Evolutionary conservation across 345 rosid species (phyloP).

Genomic region (Erysimum cheiranthoides): DNA sequence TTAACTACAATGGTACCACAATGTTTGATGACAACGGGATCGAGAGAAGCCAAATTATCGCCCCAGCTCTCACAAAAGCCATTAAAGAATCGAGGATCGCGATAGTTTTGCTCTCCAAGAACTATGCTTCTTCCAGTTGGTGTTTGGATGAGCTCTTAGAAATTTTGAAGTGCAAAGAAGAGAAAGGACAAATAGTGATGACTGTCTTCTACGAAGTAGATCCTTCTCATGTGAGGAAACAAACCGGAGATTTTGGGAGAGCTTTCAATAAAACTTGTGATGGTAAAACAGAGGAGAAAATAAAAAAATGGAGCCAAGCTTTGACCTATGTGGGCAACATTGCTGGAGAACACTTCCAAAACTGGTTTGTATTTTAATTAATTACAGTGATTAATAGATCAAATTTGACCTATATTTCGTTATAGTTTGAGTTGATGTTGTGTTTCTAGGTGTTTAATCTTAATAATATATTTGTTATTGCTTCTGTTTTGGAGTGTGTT

Average conservation of each 20-base stretch:
- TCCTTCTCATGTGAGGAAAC: background rate
- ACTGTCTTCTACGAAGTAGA: background rate
- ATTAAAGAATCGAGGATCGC: slow-evolving; percentile 5
- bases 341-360: background rate
- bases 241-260: background rate
- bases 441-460: no score
- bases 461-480: no score
- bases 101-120: background rate
- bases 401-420: no score
- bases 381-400: no score
- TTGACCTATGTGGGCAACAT: slow-evolving; percentile 1
- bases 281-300: background rate
- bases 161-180: background rate
- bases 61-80: background rate
- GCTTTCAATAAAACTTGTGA: background rate
- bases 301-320: slow-evolving; percentile 8
- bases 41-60: background rate
- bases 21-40: background rate
- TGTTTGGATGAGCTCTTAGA: background rate
- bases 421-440: no score
- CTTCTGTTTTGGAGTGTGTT: no score
- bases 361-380: background rate
- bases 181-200: background rate
- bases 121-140: background rate
- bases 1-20: background rate